Conservation (phyloP, 176 grass and related monocot species). For the Oryza coarctata region DNA sequence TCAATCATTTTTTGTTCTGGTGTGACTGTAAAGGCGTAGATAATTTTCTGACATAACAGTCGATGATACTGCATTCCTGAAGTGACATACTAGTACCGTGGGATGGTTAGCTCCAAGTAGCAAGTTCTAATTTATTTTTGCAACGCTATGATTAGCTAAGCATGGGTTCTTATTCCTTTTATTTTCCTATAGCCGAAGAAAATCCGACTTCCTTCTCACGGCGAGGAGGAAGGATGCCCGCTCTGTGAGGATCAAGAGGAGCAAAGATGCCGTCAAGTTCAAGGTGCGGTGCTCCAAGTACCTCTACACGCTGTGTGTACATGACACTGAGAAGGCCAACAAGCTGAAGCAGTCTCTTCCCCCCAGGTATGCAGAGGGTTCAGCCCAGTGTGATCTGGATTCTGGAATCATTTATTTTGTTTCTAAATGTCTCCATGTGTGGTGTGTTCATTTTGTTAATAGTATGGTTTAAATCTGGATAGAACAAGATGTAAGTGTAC, state of each 20-base stretch:
- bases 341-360: constrained; percentile 54
- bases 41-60: neutral
- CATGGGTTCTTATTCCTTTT: neutral
- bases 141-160: neutral
- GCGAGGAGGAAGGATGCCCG: constrained; percentile 56
- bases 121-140: neutral
- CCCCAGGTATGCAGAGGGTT: constrained; percentile 24
- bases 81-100: neutral
- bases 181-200: constrained; percentile 35
- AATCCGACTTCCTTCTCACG: constrained; percentile 52
- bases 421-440: neutral
- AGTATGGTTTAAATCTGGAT: neutral
- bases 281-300: constrained; percentile 50
- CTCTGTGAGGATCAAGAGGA: constrained; percentile 48
- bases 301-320: constrained; percentile 51
- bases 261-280: constrained; percentile 48
- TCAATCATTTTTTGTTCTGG: neutral
- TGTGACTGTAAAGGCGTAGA: neutral
- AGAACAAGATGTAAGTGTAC: neutral
- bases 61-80: neutral
- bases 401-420: neutral
- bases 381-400: neutral
- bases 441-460: neutral
- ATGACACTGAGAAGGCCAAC: constrained; percentile 49
- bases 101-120: neutral